These are phyloP conservation scores for Panicum miliaceum DNA, from an alignment of 176 grass and related monocot genomes.

Conservation along the genomic window DNA sequence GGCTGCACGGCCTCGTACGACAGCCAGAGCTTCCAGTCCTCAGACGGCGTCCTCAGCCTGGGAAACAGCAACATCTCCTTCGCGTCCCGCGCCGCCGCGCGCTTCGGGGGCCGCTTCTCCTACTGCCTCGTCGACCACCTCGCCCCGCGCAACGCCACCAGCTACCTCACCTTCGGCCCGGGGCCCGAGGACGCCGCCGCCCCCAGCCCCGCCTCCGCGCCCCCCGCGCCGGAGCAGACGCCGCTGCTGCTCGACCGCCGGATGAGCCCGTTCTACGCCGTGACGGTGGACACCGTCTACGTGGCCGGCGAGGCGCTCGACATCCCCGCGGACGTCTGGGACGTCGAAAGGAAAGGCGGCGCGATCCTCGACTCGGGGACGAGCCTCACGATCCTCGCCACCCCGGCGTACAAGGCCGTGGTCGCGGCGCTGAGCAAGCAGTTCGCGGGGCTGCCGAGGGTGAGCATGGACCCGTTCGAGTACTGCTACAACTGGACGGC, in stretches of 20 bases:
- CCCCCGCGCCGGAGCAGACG: conserved; percentile 33
- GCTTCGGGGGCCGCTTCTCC: conserved; percentile 86
- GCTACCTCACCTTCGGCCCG: conserved; percentile 77
- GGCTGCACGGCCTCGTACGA: conserved; percentile 72
- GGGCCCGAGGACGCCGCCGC: not conserved
- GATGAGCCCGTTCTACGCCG: conserved; percentile 70
- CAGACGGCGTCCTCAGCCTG: conserved; percentile 90
- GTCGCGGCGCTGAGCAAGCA: conserved; percentile 55
- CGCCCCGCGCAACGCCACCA: conserved; percentile 78
- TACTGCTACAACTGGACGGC: conserved; percentile 98
- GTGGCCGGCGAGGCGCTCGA: conserved; percentile 53
- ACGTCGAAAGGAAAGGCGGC: conserved; percentile 58
- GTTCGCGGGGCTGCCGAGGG: conserved; percentile 49
- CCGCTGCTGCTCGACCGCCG: conserved; percentile 60
- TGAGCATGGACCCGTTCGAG: conserved; percentile 74
- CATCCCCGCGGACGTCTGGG: conserved; percentile 67
- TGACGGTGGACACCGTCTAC: conserved; percentile 50
- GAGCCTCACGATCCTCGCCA: conserved; percentile 65
- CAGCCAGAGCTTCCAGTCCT: conserved; percentile 62
- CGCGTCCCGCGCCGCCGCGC: conserved; percentile 64
- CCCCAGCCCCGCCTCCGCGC: not conserved
- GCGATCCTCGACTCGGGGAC: conserved; percentile 90
- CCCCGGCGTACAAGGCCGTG: conserved; percentile 75
- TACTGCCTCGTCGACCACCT: conserved; percentile 99
- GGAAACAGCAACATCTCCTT: conserved; percentile 91